Base-by-base conservation (phyloP, 1,284 basidiomycete species). In the Waitea zeae region DNA sequence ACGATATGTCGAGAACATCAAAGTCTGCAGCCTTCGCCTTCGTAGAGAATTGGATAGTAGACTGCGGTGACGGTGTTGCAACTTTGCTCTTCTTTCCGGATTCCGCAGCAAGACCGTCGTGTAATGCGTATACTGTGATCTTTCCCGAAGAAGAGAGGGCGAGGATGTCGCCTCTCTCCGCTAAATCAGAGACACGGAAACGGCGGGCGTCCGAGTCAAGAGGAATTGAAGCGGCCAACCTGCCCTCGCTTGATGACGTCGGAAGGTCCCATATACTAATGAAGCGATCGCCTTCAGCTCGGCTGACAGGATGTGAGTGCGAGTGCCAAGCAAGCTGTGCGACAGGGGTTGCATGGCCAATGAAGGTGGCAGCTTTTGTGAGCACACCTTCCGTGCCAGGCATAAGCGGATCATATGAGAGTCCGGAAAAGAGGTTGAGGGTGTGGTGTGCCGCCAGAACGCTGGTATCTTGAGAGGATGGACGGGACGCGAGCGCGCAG, bases 211-310 rank as follows among this genome's bases (percentile, higher is more conserved):
- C 70, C 2, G 79, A 72, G 44, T 82, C 70, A 11, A 82, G 59
- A 5, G 79, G 66, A 11, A 72, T 59, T 2, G 70, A 70, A n/a
- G 72, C 74, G n/a, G 66, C 48, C 36, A 70, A 63, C 50, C 57
- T 71, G 40, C 70, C 69, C 50, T 70, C 57, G 31, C 52, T 40
- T 37, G 57, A 55, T 36, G 54, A 44, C 35, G 45, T 55, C 18
- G 58, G 53, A 39, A 67, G 43, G 46, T 69, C 54, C 81, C 79
- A 74, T 33, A 76, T 46, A 45, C 72, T 78, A n/a, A 84, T 58
- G 30, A 79, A 71, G 14, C 83, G 69, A 52, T 88, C 83, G 19
- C 65, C 67, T 45, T 81, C 72, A 4, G 82, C 81, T 14, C 68
- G 64, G 3, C 81, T 79, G 29, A 80, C 54, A 50, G 88, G 82